phyloP scores from a whole-genome alignment of 139 green algal genomes.

The Chlorella vulgaris region DNA sequence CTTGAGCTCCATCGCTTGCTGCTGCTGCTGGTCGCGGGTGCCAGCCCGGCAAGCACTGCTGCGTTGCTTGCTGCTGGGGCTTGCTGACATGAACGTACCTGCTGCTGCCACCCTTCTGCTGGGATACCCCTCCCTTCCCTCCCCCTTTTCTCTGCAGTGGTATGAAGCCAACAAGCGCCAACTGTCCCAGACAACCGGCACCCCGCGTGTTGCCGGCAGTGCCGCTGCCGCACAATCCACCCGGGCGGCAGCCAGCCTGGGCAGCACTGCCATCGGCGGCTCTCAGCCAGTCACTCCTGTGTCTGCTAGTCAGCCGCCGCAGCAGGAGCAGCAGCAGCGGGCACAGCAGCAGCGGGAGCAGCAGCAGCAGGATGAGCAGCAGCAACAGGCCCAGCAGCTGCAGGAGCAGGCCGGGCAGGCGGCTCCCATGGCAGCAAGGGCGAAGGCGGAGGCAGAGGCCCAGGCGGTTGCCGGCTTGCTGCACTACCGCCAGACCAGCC shows the following conservation, averaged over 20 bases:
- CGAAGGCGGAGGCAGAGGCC: not conserved
- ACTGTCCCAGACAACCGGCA: constrained; percentile 11
- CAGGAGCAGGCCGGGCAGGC: not conserved
- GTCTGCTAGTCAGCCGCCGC: not conserved
- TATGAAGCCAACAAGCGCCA: constrained; percentile 40
- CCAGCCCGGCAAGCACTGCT: no score
- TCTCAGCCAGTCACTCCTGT: constrained; percentile 4
- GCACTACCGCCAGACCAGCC: constrained; percentile 29
- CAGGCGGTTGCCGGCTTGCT: not conserved
- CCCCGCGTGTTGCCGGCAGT: not conserved
- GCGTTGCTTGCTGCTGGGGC: no score
- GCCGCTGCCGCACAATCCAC: not conserved
- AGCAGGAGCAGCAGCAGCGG: not conserved
- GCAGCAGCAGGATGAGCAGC: not conserved
- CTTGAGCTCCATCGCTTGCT: no score
- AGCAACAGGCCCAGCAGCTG: not conserved
- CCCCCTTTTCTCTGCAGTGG: constrained; percentile 25
- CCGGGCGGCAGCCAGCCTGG: not conserved
- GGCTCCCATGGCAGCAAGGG: not conserved
- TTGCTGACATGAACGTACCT: no score
- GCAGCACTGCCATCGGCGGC: not conserved
- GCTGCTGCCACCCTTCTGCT: no score
- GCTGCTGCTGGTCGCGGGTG: no score
- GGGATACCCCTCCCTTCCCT: no score
- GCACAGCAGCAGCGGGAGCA: not conserved